A percentile compares a stretch with the other conserved stretches of the same genome.
These are phyloP conservation scores for Chaetothyriales sp. DNA, from an alignment of 2,329 filamentous ascomycete genomes.

Conservation along the genomic window DNA sequence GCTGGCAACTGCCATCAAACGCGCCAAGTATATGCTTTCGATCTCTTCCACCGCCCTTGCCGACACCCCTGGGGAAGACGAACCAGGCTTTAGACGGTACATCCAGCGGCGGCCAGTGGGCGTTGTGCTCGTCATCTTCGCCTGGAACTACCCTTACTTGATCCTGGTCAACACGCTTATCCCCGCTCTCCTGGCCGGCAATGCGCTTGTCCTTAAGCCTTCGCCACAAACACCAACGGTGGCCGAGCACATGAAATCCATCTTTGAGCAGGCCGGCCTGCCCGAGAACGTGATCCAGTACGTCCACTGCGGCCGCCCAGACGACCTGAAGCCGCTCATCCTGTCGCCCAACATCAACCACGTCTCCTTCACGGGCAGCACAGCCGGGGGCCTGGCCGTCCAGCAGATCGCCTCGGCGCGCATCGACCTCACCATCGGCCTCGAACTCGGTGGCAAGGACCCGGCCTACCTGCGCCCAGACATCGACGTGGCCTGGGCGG, in stretches of 20 bases:
- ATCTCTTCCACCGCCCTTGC: slow-evolving; percentile 62
- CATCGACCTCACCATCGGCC: slow-evolving; percentile 48
- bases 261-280: slow-evolving; percentile 68
- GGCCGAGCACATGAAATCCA: slow-evolving; percentile 64
- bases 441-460: slow-evolving; percentile 91
- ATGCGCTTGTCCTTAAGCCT: slow-evolving; percentile 85
- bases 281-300: slow-evolving; percentile 76
- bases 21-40: slow-evolving; percentile 73
- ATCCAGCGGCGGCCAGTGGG: slow-evolving; percentile 81
- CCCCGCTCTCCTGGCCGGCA: slow-evolving; percentile 79
- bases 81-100: slow-evolving; percentile 80
- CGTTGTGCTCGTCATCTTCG: slow-evolving; percentile 77
- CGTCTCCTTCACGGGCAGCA: slow-evolving; percentile 88
- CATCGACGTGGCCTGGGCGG: slow-evolving; percentile 80
- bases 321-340: slow-evolving; percentile 64
- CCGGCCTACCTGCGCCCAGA: slow-evolving; percentile 78
- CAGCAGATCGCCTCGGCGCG: slow-evolving; percentile 74
- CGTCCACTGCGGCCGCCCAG: slow-evolving; percentile 74
- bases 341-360: slow-evolving; percentile 62
- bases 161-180: slow-evolving; percentile 87
- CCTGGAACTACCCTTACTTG: slow-evolving; percentile 96
- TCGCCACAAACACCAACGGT: slow-evolving; percentile 90
- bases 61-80: slow-evolving; percentile 63
- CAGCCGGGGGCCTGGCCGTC: slow-evolving; percentile 72
- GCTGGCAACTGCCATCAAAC: slow-evolving; percentile 69